phyloP scores from a whole-genome alignment of 2,329 filamentous ascomycete genomes.

The Diaporthe sp. region DNA sequence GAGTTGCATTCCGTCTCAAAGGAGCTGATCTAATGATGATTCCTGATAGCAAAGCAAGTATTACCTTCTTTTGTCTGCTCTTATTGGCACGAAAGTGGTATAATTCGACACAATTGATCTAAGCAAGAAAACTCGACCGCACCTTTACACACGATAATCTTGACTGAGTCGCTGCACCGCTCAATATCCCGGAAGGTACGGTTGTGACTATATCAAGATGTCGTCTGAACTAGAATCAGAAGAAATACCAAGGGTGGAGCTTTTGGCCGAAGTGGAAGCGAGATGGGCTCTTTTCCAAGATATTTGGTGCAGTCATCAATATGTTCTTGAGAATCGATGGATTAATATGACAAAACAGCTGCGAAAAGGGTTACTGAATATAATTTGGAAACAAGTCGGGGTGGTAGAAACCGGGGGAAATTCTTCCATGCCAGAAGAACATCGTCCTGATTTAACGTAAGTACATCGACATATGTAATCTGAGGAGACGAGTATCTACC shows the following conservation, averaged over 20 bases:
- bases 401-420: no score
- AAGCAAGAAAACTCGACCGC: neutral
- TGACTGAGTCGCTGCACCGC: no score
- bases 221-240: no score
- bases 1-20: neutral
- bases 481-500: neutral
- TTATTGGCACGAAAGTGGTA: neutral
- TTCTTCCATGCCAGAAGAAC: neutral
- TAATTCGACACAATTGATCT: no score
- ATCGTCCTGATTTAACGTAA: slow-evolving; percentile 8
- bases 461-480: neutral
- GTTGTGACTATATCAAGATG: neutral
- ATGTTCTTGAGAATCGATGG: neutral
- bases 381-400: neutral
- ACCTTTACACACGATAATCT: neutral
- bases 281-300: neutral
- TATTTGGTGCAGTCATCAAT: fast-evolving
- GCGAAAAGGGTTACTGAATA: neutral
- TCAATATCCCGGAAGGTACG: neutral
- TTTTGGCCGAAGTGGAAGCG: neutral
- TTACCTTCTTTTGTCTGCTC: neutral
- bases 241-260: neutral
- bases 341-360: neutral
- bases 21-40: neutral
- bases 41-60: neutral